Conservation (phyloP, 768 basidiomycete genomes). For the Mycena albidolilacea region DNA sequence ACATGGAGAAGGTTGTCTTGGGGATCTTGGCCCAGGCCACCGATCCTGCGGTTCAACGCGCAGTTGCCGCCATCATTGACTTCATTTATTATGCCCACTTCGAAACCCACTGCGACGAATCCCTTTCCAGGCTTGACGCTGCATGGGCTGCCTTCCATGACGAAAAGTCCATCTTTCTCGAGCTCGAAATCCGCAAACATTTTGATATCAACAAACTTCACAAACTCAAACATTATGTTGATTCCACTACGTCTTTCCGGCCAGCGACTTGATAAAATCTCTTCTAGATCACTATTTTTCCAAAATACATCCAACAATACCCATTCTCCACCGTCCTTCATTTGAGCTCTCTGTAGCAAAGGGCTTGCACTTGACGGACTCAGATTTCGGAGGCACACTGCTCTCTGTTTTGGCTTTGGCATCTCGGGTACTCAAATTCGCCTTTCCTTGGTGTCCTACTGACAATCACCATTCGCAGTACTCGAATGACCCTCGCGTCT, state of each 20-base stretch:
- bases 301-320: constrained; percentile 60
- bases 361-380: constrained; percentile 64
- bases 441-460: constrained; percentile 52
- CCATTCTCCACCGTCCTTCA: constrained; percentile 77
- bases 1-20: no score
- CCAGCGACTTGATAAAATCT: constrained; percentile 59
- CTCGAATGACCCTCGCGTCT: constrained; percentile 62
- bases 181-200: no score
- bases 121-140: no score
- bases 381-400: constrained; percentile 68
- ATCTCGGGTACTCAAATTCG: constrained; percentile 55
- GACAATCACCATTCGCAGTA: constrained; percentile 58
- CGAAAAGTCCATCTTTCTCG: no score
- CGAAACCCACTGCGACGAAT: no score
- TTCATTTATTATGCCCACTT: no score
- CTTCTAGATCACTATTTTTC: constrained; percentile 77
- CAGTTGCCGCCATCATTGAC: no score
- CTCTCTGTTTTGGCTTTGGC: constrained; percentile 78
- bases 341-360: constrained; percentile 67
- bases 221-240: no score
- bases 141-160: no score
- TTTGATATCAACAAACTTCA: no score
- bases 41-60: no score
- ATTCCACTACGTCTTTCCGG: constrained; percentile 63
- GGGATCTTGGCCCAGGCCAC: no score